Evolutionary conservation across 345 rosid species (phyloP), one percentile per base, ranked within the genome.

Genomic region (Populus simonii): DNA sequence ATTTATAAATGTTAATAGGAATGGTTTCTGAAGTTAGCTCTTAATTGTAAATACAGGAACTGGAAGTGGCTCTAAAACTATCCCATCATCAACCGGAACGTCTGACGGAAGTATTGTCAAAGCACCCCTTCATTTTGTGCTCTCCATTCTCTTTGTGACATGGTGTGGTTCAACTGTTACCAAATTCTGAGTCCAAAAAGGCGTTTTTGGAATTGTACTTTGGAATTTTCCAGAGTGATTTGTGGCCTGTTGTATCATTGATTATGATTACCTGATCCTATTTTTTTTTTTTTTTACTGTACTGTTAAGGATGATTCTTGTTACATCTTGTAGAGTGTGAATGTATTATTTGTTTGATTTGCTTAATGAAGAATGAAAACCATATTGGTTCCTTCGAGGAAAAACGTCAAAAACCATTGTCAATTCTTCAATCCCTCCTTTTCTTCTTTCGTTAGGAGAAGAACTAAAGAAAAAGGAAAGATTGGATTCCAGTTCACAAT

Each of bases 21-120:
- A 61, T 6, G 8, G 38, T 69, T 68, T 61, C 41, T 59, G 23
- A 43, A 25, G 33, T 8, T 12, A 33, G 18, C 20, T 61, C 17
- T 38, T 47, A 29, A 29, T 63, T 71, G 63, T 66, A 74, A 72
- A 70, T 82, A 57, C 79, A 74, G 77, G 76, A 39, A 36, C 45
- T 41, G 85, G 85, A 55, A 68, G 78, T 10, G 87, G 87, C 65
- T 85, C 90, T 25, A 91, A 89, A 79, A 87, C 85, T n/a, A 67
- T 79, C 25, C 89, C 92, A 25, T 74, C 89, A 57, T 47, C 85
- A 25, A 73, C 71, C 10, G 85, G 65, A 41, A 79, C 90, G 70
- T 88, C 90, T 47, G 89, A 79, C 27, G 90, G 89, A 76, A 78
- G 68, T 81, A 62, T 66, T 20, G 36, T 47, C 66, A 74, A 67